These are phyloP conservation scores for Scheffersomyces parashehatae DNA, from an alignment of 1,139 yeast genomes.

Conservation along the genomic window DNA sequence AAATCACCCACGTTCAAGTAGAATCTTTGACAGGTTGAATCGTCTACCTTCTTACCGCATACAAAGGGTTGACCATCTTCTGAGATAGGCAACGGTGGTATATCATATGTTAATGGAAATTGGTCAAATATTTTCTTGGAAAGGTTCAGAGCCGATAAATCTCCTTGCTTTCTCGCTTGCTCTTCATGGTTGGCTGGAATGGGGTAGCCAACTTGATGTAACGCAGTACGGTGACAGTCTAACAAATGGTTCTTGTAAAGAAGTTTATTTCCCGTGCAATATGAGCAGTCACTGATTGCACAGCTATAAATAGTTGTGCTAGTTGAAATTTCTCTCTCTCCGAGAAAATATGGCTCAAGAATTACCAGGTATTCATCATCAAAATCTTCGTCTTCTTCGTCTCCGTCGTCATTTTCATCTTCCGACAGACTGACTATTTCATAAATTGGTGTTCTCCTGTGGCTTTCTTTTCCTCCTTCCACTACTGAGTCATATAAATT, in stretches of 20 bases:
- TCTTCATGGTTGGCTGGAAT: slow-evolving; percentile 9
- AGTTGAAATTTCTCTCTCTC: not conserved
- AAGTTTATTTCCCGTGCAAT: slow-evolving; percentile 32
- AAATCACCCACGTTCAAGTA: slow-evolving; percentile 20
- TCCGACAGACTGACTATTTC: not conserved
- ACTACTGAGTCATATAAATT: not conserved
- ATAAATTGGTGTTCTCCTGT: slow-evolving; percentile 1
- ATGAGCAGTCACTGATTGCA: slow-evolving; percentile 31
- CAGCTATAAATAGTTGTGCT: slow-evolving; percentile 21
- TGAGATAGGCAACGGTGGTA: slow-evolving; percentile 29
- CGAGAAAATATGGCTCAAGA: slow-evolving; percentile 10
- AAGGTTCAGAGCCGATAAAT: slow-evolving; percentile 4
- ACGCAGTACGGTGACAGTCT: slow-evolving; percentile 23
- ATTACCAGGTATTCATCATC: slow-evolving; percentile 31
- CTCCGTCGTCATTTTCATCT: slow-evolving; percentile 3
- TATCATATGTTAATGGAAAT: slow-evolving; percentile 29
- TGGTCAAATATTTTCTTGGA: slow-evolving; percentile 13
- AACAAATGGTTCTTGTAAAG: slow-evolving; percentile 35
- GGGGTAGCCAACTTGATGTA: slow-evolving; percentile 37
- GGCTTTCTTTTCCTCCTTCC: not conserved
- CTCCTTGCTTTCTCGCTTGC: not conserved
- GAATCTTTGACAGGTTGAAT: slow-evolving; percentile 13
- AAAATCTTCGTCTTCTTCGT: slow-evolving; percentile 6
- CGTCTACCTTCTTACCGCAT: slow-evolving; percentile 5
- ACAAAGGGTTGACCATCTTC: slow-evolving; percentile 19